Conservation (phyloP, 2,329 filamentous ascomycete genomes). For the Exophiala aquamarina region DNA sequence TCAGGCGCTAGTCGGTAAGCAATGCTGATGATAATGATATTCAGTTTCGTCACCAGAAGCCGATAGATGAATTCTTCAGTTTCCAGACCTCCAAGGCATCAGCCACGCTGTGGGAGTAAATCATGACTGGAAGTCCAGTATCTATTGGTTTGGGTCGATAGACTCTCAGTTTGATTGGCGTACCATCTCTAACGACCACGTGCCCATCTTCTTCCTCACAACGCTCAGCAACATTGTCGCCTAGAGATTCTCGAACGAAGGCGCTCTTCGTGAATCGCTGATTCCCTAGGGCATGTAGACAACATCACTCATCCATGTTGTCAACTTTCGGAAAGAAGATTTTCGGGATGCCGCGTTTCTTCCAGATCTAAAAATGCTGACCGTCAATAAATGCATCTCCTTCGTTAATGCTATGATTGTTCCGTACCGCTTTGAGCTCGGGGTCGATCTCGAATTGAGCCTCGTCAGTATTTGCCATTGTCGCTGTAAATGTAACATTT, state of each 20-base stretch:
- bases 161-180: conserved; percentile 11
- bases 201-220: conserved; percentile 18
- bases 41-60: conserved; percentile 13
- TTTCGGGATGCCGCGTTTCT: conserved; percentile 13
- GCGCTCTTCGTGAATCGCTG: conserved; percentile 19
- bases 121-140: conserved; percentile 11
- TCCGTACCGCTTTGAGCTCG: conserved; percentile 13
- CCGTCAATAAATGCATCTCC: background rate
- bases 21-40: conserved; percentile 21
- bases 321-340: conserved; percentile 14
- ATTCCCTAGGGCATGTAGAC: conserved; percentile 4
- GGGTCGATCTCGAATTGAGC: conserved; percentile 9
- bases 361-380: conserved; percentile 13
- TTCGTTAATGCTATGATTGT: background rate
- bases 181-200: conserved; percentile 7
- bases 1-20: conserved; percentile 26
- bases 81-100: conserved; percentile 17
- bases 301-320: conserved; percentile 11
- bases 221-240: background rate
- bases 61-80: conserved; percentile 20
- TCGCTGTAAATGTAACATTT: too few relatives aligned
- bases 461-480: conserved; percentile 4
- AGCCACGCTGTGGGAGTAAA: conserved; percentile 17
- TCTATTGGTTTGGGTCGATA: conserved; percentile 8
- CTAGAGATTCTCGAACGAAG: conserved; percentile 16